These are phyloP conservation scores for Monilinia vaccinii-corymbosi DNA, from an alignment of 2,329 filamentous ascomycete genomes.

Conservation along the genomic window DNA sequence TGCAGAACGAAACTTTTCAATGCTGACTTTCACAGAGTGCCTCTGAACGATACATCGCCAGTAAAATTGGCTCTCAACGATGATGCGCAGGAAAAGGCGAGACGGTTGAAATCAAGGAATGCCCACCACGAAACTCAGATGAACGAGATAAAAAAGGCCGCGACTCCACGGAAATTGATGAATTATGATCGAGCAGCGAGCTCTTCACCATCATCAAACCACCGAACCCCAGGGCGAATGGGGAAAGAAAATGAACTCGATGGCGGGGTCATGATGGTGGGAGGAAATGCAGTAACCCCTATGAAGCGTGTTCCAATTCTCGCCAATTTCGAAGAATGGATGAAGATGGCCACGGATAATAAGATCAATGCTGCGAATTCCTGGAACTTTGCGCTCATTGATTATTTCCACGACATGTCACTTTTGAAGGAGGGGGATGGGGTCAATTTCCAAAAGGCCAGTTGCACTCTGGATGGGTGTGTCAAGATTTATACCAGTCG, in stretches of 20 bases:
- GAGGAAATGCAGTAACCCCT: constrained; percentile 73
- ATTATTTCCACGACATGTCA: constrained; percentile 99
- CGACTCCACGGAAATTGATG: constrained; percentile 59
- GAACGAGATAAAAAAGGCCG: constrained; percentile 80
- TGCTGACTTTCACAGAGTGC: constrained; percentile 52
- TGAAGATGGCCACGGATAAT: constrained; percentile 99
- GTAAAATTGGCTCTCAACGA: constrained; percentile 71
- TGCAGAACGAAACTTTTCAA: background rate
- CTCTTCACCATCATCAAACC: constrained; percentile 46
- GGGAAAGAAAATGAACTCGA: constrained; percentile 38
- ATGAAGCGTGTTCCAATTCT: constrained; percentile 94
- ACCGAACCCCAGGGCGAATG: constrained; percentile 41
- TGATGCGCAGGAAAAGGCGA: constrained; percentile 85
- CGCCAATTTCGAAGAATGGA: constrained; percentile 99
- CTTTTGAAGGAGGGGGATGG: constrained; percentile 91
- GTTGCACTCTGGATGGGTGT: constrained; percentile 92
- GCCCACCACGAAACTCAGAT: constrained; percentile 84
- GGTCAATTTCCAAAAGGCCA: constrained; percentile 97
- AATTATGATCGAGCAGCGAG: constrained; percentile 50
- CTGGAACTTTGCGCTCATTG: constrained; percentile 99
- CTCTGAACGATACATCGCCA: constrained; percentile 87
- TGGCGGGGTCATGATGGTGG: constrained; percentile 55
- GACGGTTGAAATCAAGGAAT: constrained; percentile 77
- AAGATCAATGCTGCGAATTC: constrained; percentile 98
- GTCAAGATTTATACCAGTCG: constrained; percentile 99